Conservation (phyloP, 495 filamentous ascomycete species). For the Venustampulla echinocandica region DNA sequence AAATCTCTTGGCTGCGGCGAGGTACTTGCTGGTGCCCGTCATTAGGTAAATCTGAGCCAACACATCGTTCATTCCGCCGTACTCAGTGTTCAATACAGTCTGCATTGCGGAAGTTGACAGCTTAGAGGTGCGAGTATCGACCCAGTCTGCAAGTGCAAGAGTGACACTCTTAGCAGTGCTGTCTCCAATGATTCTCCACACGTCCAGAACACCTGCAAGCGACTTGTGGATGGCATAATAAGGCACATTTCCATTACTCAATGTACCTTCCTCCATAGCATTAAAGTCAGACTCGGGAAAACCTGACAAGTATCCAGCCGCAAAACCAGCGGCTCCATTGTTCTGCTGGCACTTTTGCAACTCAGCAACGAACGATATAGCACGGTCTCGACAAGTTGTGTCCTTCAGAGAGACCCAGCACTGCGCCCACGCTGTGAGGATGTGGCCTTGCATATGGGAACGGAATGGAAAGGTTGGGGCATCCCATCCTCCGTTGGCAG, state of each 20-base stretch:
- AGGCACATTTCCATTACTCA: slow-evolving; percentile 24
- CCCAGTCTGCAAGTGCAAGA: slow-evolving; percentile 28
- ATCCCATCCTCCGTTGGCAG: slow-evolving; percentile 31
- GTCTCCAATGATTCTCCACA: slow-evolving; percentile 28
- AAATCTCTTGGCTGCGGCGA: slow-evolving; percentile 29
- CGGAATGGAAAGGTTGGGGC: slow-evolving; percentile 32
- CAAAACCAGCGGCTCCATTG: slow-evolving; percentile 25
- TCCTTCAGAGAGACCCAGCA: slow-evolving; percentile 24
- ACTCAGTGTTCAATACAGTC: slow-evolving; percentile 28
- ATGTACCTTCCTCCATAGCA: slow-evolving; percentile 22
- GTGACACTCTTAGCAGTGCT: slow-evolving; percentile 24
- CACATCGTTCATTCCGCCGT: slow-evolving; percentile 34
- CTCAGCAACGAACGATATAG: slow-evolving; percentile 27
- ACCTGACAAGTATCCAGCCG: slow-evolving; percentile 27
- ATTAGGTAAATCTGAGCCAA: slow-evolving; percentile 27
- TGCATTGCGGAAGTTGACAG: slow-evolving; percentile 30
- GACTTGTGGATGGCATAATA: slow-evolving; percentile 28
- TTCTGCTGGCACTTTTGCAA: slow-evolving; percentile 32
- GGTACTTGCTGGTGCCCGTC: slow-evolving; percentile 27
- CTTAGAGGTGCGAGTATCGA: slow-evolving; percentile 26
- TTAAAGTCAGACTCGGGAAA: slow-evolving; percentile 32
- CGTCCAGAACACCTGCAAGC: slow-evolving; percentile 27
- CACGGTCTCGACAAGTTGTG: slow-evolving; percentile 25
- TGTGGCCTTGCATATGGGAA: slow-evolving; percentile 30
- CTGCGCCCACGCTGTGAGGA: slow-evolving; percentile 28